Conservation (phyloP, 2,329 filamentous ascomycete genomes). For the Penicillium digitatum region DNA sequence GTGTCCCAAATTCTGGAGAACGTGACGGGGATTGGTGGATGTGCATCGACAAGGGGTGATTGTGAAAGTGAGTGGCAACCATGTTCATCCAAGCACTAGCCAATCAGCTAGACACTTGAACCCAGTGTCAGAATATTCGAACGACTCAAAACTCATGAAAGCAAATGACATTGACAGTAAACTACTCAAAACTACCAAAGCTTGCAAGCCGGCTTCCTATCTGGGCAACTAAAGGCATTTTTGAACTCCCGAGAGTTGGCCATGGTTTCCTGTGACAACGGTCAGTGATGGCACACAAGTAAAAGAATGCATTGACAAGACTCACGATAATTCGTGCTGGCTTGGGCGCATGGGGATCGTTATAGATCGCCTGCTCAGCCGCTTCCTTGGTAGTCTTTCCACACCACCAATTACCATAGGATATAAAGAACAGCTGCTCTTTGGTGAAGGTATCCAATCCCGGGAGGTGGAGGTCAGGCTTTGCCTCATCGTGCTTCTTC, state of each 20-base stretch:
- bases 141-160: neutral
- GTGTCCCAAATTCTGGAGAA: neutral
- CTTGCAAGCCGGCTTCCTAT: slow-evolving; percentile 64
- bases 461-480: slow-evolving; percentile 54
- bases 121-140: neutral
- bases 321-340: slow-evolving; percentile 54
- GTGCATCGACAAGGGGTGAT: neutral
- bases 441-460: slow-evolving; percentile 61
- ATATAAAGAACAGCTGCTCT: slow-evolving; percentile 67
- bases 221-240: slow-evolving; percentile 63
- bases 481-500: slow-evolving; percentile 54
- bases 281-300: neutral
- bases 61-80: neutral
- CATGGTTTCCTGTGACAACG: slow-evolving; percentile 51
- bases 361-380: slow-evolving; percentile 56
- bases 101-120: neutral
- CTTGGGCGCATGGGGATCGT: slow-evolving; percentile 63
- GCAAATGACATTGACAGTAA: neutral
- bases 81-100: neutral
- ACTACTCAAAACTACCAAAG: slow-evolving; percentile 54
- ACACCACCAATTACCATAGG: slow-evolving; percentile 64
- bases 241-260: slow-evolving; percentile 65
- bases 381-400: slow-evolving; percentile 58
- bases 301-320: neutral
- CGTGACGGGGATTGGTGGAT: neutral